These are phyloP conservation scores for Candolleomyces efflorescens DNA, from an alignment of 768 basidiomycete species.

Conservation along the genomic window DNA sequence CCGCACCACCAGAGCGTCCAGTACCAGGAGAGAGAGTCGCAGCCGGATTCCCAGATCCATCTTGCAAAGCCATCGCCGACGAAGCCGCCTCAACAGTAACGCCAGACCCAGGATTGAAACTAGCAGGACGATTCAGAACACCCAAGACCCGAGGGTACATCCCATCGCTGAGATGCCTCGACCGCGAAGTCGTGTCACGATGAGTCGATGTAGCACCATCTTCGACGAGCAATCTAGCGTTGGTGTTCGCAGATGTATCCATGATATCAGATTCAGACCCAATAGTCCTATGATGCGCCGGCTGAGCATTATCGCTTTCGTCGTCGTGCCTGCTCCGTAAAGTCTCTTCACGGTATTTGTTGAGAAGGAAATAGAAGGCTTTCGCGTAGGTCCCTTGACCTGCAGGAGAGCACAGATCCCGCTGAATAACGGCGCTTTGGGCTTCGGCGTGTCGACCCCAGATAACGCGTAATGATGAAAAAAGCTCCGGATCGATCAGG, in stretches of 20 bases:
- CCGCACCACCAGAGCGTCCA: too few species aligned
- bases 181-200: too few species aligned
- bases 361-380: constrained; percentile 83
- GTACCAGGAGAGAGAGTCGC: constrained; percentile 23
- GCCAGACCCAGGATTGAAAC: too few species aligned
- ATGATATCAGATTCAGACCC: constrained; percentile 14
- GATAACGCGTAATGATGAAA: constrained; percentile 76
- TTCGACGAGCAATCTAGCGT: too few species aligned
- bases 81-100: too few species aligned
- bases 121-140: too few species aligned
- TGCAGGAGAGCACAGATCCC: constrained; percentile 65
- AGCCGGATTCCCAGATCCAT: too few species aligned
- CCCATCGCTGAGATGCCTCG: too few species aligned
- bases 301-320: background rate
- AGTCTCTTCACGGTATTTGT: constrained; percentile 65
- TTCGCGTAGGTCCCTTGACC: constrained; percentile 76
- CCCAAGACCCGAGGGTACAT: too few species aligned
- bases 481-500: constrained; percentile 72
- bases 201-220: too few species aligned
- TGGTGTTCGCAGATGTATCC: constrained; percentile 17
- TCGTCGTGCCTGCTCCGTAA: constrained; percentile 37
- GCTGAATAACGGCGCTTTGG: constrained; percentile 47
- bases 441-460: constrained; percentile 73
- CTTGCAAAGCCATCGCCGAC: too few species aligned
- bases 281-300: too few species aligned